Base-by-base conservation (phyloP, 2,329 filamentous ascomycete species). In the Myriangium duriaei region DNA sequence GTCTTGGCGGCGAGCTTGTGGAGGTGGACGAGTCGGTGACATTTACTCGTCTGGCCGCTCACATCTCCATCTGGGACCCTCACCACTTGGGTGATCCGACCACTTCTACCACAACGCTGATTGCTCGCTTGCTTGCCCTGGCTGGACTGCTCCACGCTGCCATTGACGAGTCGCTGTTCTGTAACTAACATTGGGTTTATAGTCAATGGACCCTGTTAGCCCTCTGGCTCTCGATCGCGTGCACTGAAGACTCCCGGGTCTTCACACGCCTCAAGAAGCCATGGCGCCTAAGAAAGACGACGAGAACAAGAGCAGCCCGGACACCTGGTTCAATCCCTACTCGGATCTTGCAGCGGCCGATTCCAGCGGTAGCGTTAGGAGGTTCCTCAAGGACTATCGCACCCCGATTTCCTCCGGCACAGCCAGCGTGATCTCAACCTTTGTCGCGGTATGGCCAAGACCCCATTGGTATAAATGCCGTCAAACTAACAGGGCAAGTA, bases 391-490 rank as follows among this genome's bases (percentile, higher is more conserved):
- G 63, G 72, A 71, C 48, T 88, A 91, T 60, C 74, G 81, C 47
- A 87, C 80, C 34, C 81, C 88, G 61, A 76, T 91, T 47, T 76
- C 82, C 44, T 83, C 84, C 31, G 81, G 78, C 59, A 68, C 76
- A 28, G 81, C 79, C 54, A 87, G 80, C 58, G 69, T 87, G 47
- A 68, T 88, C 40, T 85, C 81, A 26, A 91, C 83, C 30, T 71
- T 85, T 53, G 69, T 72, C 47, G 80, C 83, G n/a, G 69, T 72
- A 53, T n/a, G n/a, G n/a, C n/a, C n/a, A n/a, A n/a, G n/a, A n/a
- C n/a, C n/a, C n/a, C n/a, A n/a, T n/a, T n/a, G n/a, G n/a, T n/a
- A n/a, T n/a, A n/a, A n/a, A n/a, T n/a, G n/a, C n/a, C n/a, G n/a
- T n/a, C n/a, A n/a, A n/a, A n/a, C 32, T 37, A 31, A 47, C 29